Percentiles rank a stretch among this genome's conserved stretches.
Evolutionary conservation across 441 rosid species (phyloP).

Genomic region (Erysimum pusillum): DNA sequence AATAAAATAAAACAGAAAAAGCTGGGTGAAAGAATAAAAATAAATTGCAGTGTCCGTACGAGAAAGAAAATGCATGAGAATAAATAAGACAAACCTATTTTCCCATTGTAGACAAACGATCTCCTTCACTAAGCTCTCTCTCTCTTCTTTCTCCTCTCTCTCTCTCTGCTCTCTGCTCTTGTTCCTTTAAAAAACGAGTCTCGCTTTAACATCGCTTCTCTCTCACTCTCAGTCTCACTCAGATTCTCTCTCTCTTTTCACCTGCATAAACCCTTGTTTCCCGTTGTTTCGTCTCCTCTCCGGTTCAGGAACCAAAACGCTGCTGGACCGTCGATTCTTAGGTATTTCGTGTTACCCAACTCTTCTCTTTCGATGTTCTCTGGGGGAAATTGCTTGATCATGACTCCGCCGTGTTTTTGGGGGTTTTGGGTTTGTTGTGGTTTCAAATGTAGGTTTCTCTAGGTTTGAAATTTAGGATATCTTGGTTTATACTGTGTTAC

Average conservation of each 20-base stretch:
- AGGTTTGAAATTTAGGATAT: not conserved
- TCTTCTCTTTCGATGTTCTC: not conserved
- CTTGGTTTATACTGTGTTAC: not conserved
- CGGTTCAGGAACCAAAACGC: slow-evolving; percentile 3
- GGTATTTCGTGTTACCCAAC: not conserved
- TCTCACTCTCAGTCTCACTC: slow-evolving; percentile 29
- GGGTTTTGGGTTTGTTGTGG: not conserved
- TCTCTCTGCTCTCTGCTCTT: no score
- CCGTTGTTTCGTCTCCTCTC: slow-evolving; percentile 19
- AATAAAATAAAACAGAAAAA: no score
- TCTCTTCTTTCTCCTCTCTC: no score
- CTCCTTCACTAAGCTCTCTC: no score
- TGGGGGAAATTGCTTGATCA: not conserved
- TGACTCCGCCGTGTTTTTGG: not conserved
- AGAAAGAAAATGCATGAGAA: no score
- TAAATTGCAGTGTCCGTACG: no score
- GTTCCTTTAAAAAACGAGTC: no score
- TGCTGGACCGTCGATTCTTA: not conserved
- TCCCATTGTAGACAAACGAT: no score
- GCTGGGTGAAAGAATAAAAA: no score
- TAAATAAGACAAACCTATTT: no score
- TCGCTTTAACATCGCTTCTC: no score
- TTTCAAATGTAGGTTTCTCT: slow-evolving; percentile 10
- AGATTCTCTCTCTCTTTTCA: slow-evolving; percentile 21
- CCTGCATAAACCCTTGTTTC: slow-evolving; percentile 30